Conservation (phyloP, 1,284 basidiomycete species). For the Trichosporon coremiiforme region DNA sequence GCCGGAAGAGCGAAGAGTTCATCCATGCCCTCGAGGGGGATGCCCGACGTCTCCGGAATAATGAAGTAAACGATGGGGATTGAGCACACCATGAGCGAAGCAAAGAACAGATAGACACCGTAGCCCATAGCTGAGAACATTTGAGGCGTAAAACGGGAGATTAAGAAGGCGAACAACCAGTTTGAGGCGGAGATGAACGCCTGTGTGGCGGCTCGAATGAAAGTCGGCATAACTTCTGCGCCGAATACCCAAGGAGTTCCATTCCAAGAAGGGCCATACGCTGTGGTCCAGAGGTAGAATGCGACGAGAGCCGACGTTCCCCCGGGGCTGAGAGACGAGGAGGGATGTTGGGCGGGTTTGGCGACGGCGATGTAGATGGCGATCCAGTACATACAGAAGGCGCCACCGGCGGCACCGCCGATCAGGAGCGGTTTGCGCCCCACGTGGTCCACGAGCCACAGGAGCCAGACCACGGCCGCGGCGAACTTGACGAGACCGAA, state of each 20-base stretch:
- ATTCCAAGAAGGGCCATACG: conserved; percentile 45
- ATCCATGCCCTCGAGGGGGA: conserved; percentile 32
- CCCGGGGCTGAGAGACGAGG: conserved; percentile 35
- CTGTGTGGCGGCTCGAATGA: conserved; percentile 50
- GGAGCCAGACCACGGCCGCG: conserved; percentile 36
- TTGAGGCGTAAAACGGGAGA: conserved; percentile 43
- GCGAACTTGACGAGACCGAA: conserved; percentile 55
- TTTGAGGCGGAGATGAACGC: conserved; percentile 50
- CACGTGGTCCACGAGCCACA: conserved; percentile 46
- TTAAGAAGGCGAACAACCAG: conserved; percentile 51
- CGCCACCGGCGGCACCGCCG: conserved; percentile 28
- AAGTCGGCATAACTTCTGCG: conserved; percentile 52
- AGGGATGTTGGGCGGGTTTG: conserved; percentile 33
- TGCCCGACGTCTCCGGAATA: conserved; percentile 29
- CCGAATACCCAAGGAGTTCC: conserved; percentile 53
- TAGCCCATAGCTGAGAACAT: conserved; percentile 44
- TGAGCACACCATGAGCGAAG: conserved; percentile 45
- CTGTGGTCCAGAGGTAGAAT: conserved; percentile 50
- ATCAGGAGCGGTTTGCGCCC: conserved; percentile 43
- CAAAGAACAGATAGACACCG: conserved; percentile 55
- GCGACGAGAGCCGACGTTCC: conserved; percentile 48
- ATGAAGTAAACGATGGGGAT: conserved; percentile 37
- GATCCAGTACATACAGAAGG: conserved; percentile 39
- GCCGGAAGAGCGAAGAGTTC: conserved; percentile 35
- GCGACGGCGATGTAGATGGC: conserved; percentile 42